phyloP scores from a whole-genome alignment of 176 grass and related monocot species.

The Elymus sibiricus region DNA sequence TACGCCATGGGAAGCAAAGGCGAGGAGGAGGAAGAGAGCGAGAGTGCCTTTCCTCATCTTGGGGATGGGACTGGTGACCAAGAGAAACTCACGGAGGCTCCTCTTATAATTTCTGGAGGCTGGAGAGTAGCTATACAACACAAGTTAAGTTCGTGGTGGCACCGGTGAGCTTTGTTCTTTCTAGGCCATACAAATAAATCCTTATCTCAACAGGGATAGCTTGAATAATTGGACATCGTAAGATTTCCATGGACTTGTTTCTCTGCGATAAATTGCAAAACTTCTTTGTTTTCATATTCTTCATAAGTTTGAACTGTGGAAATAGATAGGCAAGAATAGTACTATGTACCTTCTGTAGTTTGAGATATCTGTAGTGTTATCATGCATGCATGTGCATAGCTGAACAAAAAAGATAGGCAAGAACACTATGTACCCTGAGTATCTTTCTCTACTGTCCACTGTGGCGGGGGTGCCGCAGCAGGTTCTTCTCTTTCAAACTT shows the following conservation, averaged over 20 bases:
- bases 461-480: too few relatives aligned
- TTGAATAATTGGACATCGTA: too few relatives aligned
- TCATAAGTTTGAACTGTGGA: background rate
- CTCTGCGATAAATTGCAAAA: background rate
- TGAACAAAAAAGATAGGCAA: too few relatives aligned
- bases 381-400: too few relatives aligned
- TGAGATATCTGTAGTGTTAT: too few relatives aligned
- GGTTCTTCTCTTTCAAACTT: too few relatives aligned
- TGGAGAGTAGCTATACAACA: background rate
- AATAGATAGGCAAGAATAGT: background rate
- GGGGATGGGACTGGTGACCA: conserved; percentile 14
- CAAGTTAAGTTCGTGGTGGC: background rate
- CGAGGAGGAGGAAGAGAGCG: conserved; percentile 13
- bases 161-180: too few relatives aligned
- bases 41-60: conserved; percentile 34
- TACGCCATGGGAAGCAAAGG: conserved; percentile 27
- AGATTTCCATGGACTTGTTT: background rate
- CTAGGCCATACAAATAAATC: too few relatives aligned
- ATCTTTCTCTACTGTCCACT: too few relatives aligned
- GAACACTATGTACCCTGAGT: too few relatives aligned
- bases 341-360: too few relatives aligned
- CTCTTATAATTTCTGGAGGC: conserved; percentile 13
- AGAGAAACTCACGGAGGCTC: conserved; percentile 24
- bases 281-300: background rate
- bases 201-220: too few relatives aligned